These are phyloP conservation scores for Cocos nucifera DNA, from an alignment of 176 grass and related monocot genomes.

Conservation along the genomic window DNA sequence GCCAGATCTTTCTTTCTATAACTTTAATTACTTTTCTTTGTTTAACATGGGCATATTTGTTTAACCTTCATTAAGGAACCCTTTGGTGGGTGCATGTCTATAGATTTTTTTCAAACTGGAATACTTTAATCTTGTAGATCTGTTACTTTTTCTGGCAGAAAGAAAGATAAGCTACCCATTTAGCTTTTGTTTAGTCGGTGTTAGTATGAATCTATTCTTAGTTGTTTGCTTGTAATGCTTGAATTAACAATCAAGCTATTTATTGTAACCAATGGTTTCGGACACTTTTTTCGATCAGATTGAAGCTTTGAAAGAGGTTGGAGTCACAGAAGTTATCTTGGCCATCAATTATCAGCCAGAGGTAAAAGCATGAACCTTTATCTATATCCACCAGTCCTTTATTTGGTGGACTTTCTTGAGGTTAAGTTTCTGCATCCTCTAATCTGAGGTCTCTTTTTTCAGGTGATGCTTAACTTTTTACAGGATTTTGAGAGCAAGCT, in stretches of 20 bases:
- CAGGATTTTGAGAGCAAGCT: conserved; percentile 84
- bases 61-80: conserved; percentile 6
- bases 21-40: no score
- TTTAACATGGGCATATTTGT: conserved; percentile 1
- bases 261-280: no score
- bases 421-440: not conserved
- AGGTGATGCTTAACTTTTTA: conserved; percentile 85
- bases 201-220: no score
- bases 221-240: no score
- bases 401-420: not conserved
- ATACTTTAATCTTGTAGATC: not conserved
- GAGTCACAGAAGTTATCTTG: conserved; percentile 74
- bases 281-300: conserved; percentile 30
- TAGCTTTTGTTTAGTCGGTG: no score
- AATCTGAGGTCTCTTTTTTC: conserved; percentile 3
- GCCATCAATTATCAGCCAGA: conserved; percentile 94
- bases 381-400: conserved; percentile 1
- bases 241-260: no score
- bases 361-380: conserved; percentile 30
- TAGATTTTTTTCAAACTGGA: conserved; percentile 10
- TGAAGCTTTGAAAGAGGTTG: conserved; percentile 82
- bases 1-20: no score
- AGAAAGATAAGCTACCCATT: not conserved
- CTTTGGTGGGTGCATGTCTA: conserved; percentile 27
- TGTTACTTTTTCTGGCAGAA: not conserved